Evolutionary conservation across 768 basidiomycete species (phyloP).

Genomic region (Lactarius quietus): DNA sequence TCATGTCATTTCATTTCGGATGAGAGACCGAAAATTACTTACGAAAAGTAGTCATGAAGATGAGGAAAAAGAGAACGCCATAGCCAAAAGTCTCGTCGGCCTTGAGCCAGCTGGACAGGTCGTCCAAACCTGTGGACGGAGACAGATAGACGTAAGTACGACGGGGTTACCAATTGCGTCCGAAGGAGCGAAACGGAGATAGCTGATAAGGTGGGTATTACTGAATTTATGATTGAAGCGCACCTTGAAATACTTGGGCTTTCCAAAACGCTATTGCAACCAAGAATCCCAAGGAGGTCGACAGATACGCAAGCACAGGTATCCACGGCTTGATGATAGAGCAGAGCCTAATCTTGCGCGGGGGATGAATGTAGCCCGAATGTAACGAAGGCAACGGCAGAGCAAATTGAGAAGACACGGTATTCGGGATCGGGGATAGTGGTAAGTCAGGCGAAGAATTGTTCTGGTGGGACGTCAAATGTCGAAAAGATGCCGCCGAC

Average conservation of each 20-base stretch:
- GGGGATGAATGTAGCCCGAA: slow-evolving; percentile 23
- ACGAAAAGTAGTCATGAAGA: slow-evolving; percentile 88
- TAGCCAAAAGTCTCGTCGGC: slow-evolving; percentile 70
- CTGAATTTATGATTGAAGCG: slow-evolving; percentile 32
- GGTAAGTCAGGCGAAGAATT: slow-evolving; percentile 2
- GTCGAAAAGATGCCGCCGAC: slow-evolving; percentile 17
- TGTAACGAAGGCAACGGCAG: slow-evolving; percentile 25
- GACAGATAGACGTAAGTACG: slow-evolving; percentile 22
- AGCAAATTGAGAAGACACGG: slow-evolving; percentile 19
- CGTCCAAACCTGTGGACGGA: slow-evolving; percentile 62
- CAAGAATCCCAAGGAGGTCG: slow-evolving; percentile 74
- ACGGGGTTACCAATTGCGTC: slow-evolving; percentile 8
- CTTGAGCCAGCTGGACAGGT: slow-evolving; percentile 74
- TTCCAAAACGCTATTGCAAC: slow-evolving; percentile 82
- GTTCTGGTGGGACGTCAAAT: slow-evolving; percentile 4
- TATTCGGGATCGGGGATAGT: slow-evolving; percentile 8
- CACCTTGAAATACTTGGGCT: slow-evolving; percentile 77
- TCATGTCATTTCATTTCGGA: slow-evolving; percentile 20
- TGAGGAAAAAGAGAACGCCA: slow-evolving; percentile 73
- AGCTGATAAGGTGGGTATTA: slow-evolving; percentile 13
- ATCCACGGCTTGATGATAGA: slow-evolving; percentile 69
- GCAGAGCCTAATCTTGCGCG: slow-evolving; percentile 29
- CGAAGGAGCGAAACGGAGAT: slow-evolving; percentile 21
- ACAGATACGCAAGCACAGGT: slow-evolving; percentile 71
- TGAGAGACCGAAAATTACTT: slow-evolving; percentile 35